Base-by-base conservation (phyloP, 1,284 basidiomycete genomes). In the Pseudozyma sp. region DNA sequence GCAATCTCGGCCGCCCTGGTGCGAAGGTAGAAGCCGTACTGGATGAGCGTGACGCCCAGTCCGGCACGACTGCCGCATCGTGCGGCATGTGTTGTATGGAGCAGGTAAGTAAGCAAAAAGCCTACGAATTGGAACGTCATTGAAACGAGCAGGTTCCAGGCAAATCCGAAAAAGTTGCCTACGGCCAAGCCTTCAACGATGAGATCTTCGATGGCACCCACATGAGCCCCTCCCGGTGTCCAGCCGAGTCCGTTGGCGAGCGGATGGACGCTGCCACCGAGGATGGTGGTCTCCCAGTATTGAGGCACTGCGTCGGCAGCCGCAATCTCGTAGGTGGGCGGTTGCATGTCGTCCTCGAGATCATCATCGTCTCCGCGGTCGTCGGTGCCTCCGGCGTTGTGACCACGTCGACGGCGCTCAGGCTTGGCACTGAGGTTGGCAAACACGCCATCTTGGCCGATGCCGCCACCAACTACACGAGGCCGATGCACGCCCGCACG, bases 251-350 rank as follows among this genome's bases (percentile, higher is more conserved):
- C 75, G 51, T 86, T 87, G 3, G 87, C 87, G 4, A 94, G 90
- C 63, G 80, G 76, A 54, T 79, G 76, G 0, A 77, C 77, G 13
- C 73, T 71, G 16, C 69, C 67, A 8, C 79, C 79, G 13, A 96
- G 92, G 14, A 97, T 90, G 0, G 94, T 95, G 2, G 93, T 97
- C 85, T 99, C 96, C 93, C 94, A 98, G 85, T 99, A 99, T 0
- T 94, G 90, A 0, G 96, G 97, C 0, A 93, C 94, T 0, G 93
- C 89, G 82, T 99, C 96, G 9, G 91, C 90, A 64, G 95, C 91
- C 1, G 96, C 96, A 24, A 90, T 88, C 43, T 90, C 89, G 84
- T 99, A 99, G 0, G 94, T 91, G 89, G 95, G 80, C 7, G 70
- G 60, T 52, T 77, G 60, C 5, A 91, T 90, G 14, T 69, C 77